Evolutionary conservation across 1,284 basidiomycete genomes (phyloP), one percentile per base, ranked within the genome.

Genomic region (Microbotryum scabiosae): DNA sequence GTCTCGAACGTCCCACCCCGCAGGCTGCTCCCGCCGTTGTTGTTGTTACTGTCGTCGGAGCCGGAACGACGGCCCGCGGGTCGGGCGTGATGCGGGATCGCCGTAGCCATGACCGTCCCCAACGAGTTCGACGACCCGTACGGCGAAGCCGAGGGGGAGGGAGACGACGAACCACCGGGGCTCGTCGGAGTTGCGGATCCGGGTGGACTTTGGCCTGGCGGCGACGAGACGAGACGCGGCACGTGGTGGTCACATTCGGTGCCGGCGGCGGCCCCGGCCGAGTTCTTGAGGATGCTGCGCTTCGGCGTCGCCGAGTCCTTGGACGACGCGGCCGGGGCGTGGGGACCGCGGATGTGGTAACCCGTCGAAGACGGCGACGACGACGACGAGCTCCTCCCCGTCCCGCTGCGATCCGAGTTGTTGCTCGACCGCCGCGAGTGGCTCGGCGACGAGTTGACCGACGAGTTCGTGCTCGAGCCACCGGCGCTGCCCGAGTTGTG

Each of bases 71-170:
- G 36, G 3, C 41, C 26, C 2, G 41, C 45, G 7, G 63, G 62
- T 3, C 60, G 60, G 10, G 64, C 65, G 50, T 64, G 62, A 10
- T 63, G 51, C 43, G 65, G 65, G 25, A 67, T 65, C 0, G 63
- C 65, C 4, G 65, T 65, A 21, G 65, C 65, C 25, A 64, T 45
- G 25, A 64, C 60, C 25, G 51, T 56, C 23, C 21, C 60, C 41
- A 51, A 41, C 12, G 56, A 51, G 23, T 30, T 41, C 2, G 49
- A 44, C 36, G 56, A 57, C 3, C 32, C 49, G 41, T 44, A 25
- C 20, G 48, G 49, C 20, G 30, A 41, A 16, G 56, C 10, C 20
- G 30, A 25, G 10, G 56, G 56, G 20, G 56, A 57, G 30, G 49
- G n/a, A 5, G 56, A 57, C 23, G 51, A 41, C 12, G 36, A 41